phyloP scores from a whole-genome alignment of 805 yeast genomes.

The Suhomyces prunicola region DNA sequence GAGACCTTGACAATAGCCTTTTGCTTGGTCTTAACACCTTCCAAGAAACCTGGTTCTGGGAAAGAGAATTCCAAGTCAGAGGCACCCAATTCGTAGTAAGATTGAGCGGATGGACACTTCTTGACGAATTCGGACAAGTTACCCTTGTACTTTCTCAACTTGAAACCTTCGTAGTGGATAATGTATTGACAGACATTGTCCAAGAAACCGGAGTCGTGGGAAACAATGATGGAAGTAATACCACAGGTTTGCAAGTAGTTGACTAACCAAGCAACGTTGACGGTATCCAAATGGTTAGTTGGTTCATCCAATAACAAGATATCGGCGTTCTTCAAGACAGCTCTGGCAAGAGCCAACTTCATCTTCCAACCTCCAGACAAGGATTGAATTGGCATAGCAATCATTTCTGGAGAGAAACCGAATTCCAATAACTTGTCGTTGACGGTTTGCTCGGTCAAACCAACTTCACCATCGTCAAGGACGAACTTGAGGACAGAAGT shows the following conservation, averaged over 20 bases:
- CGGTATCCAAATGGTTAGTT: conserved; percentile 99
- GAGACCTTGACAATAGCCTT: conserved; percentile 98
- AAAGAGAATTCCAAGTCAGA: conserved; percentile 93
- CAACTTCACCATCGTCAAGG: conserved; percentile 73
- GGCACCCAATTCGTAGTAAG: conserved; percentile 98
- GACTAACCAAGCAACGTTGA: conserved; percentile 99
- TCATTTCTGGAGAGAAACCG: conserved; percentile 92
- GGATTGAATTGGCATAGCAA: conserved; percentile 88
- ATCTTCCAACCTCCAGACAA: conserved; percentile 99
- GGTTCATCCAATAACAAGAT: conserved; percentile 98
- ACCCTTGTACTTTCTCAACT: conserved; percentile 99
- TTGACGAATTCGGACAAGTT: conserved; percentile 97
- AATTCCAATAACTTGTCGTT: conserved; percentile 79
- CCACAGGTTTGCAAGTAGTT: conserved; percentile 99
- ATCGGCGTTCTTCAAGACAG: conserved; percentile 97
- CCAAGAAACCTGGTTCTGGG: conserved; percentile 99
- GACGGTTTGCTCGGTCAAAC: conserved; percentile 67
- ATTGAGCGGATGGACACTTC: conserved; percentile 98
- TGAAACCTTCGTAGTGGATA: conserved; percentile 99
- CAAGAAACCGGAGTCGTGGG: conserved; percentile 99
- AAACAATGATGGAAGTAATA: conserved; percentile 96
- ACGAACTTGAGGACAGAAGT: conserved; percentile 93
- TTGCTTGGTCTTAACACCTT: conserved; percentile 99
- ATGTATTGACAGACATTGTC: conserved; percentile 97
- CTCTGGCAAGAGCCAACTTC: conserved; percentile 99